A percentile compares a stretch with the other conserved stretches of the same genome.
These are phyloP conservation scores for Blastosporella zonata DNA, from an alignment of 1,284 basidiomycete species.

Conservation along the genomic window DNA sequence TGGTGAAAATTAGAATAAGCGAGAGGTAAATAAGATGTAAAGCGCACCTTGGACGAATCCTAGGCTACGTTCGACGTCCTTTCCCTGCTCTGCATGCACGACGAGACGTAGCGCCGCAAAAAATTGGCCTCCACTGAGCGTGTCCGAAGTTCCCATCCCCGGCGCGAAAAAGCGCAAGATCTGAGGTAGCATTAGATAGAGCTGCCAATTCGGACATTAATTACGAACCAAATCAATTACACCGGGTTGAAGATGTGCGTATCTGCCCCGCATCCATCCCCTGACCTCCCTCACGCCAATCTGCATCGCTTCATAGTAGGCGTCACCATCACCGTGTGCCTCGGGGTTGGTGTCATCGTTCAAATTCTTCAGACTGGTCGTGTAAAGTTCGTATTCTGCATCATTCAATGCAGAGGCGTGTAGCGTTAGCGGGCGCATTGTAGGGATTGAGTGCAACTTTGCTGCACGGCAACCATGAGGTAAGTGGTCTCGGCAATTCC, in stretches of 20 bases:
- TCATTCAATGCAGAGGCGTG: conserved; percentile 74
- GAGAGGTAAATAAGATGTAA: not conserved
- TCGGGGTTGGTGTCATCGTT: conserved; percentile 23
- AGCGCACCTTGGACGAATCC: conserved; percentile 70
- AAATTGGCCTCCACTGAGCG: conserved; percentile 65
- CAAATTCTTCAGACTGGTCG: conserved; percentile 56
- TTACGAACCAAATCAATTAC: conserved; percentile 56
- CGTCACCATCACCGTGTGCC: conserved; percentile 34
- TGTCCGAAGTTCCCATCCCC: conserved; percentile 45
- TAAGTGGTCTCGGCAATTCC: conserved; percentile 8
- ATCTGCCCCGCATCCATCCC: conserved; percentile 73
- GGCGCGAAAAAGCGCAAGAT: conserved; percentile 64
- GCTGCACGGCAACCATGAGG: not conserved
- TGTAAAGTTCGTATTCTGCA: conserved; percentile 65
- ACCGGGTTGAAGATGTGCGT: conserved; percentile 46
- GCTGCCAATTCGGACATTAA: not conserved
- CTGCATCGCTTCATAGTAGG: conserved; percentile 46
- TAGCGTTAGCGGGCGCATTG: conserved; percentile 55
- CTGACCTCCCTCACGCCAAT: conserved; percentile 63
- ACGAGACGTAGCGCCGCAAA: conserved; percentile 69
- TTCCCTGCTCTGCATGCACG: conserved; percentile 58
- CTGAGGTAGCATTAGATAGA: conserved; percentile 31
- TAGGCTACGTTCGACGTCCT: conserved; percentile 54
- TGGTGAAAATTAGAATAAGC: conserved; percentile 10
- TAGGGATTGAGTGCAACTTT: not conserved